Evolutionary conservation across 2,329 filamentous ascomycete species (phyloP), one percentile per base, ranked within the genome.

Genomic region (Penicillium sp.): DNA sequence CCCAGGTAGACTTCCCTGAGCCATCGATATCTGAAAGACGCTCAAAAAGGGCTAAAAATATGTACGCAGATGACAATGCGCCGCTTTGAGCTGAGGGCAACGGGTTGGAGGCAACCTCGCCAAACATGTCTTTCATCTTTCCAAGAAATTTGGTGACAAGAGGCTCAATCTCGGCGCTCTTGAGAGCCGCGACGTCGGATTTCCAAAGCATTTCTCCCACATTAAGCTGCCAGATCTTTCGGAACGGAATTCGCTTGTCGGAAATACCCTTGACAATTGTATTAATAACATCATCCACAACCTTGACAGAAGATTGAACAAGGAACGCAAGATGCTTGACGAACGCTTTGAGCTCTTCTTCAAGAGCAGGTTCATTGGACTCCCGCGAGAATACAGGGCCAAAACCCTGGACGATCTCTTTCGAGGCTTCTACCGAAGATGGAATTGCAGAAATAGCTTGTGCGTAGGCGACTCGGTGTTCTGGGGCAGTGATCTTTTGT

Each of bases 391-490:
- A 87, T 14, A 91, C 80, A 19, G 85, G 76, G 7, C 88, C 85
- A 57, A 98, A 81, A 7, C 84, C 85, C 49, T 81, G 78, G 1
- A 86, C 82, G 29, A 93, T 81, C 63, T 89, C 89, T 56, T 83
- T 81, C 0, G 90, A 88, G 39, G 89, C 81, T 2, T 82, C 74
- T 11, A 80, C 73, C 2, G 86, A 89, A 44, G 85, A 78, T 1
- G 85, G 82, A 29, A 93, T 75, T 7, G 82, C 79, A 49, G 84
- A 80, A 3, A 99, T 81, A 81, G 96, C 90, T 68, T 95, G 90
- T 4, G 91, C 88, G 74, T 97, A 87, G 3, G 93, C 79, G 4
- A 90, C 83, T 67, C 92, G 89, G 66, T 98, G 92, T 58, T 99
- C 95, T 16, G 90, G 87, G 52, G 89, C 88, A 3, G 92, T 84